Conservation (phyloP, 1,284 basidiomycete genomes). For the Marasmius fiardii region DNA sequence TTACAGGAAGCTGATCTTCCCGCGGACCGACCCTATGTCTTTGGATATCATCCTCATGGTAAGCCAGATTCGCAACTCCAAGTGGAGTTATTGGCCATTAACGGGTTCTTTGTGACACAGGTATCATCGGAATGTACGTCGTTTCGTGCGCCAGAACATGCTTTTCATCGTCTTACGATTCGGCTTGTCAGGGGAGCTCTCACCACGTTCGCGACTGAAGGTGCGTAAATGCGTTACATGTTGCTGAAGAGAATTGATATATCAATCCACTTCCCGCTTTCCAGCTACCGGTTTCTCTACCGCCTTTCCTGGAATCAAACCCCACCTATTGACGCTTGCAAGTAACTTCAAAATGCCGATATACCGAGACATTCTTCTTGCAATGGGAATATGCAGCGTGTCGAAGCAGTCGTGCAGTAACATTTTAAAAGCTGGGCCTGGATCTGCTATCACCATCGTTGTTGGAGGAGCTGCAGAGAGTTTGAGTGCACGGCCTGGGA, state of each 20-base stretch:
- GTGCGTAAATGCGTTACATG: conserved; percentile 36
- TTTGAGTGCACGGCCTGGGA: conserved; percentile 90
- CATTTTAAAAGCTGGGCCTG: conserved; percentile 75
- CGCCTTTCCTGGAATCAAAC: conserved; percentile 87
- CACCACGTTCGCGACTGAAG: conserved; percentile 92
- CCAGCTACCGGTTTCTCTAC: conserved; percentile 91
- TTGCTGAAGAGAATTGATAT: neutral
- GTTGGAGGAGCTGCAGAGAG: conserved; percentile 97
- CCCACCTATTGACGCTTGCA: conserved; percentile 89
- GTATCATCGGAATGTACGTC: conserved; percentile 88
- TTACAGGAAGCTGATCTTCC: conserved; percentile 83
- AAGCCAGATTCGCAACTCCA: neutral
- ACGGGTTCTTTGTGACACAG: conserved; percentile 29
- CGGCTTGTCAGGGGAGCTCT: conserved; percentile 73
- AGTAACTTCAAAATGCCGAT: conserved; percentile 93
- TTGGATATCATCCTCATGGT: conserved; percentile 98
- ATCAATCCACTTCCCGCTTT: conserved; percentile 1
- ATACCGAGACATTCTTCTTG: conserved; percentile 88
- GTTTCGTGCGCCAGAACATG: conserved; percentile 1
- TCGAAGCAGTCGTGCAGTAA: conserved; percentile 88
- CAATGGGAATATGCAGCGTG: conserved; percentile 89
- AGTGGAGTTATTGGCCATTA: neutral
- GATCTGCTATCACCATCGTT: conserved; percentile 87
- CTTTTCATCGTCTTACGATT: neutral
- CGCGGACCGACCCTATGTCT: conserved; percentile 89